phyloP scores from a whole-genome alignment of 2,329 filamentous ascomycete genomes.

The Xylariaceae sp. region DNA sequence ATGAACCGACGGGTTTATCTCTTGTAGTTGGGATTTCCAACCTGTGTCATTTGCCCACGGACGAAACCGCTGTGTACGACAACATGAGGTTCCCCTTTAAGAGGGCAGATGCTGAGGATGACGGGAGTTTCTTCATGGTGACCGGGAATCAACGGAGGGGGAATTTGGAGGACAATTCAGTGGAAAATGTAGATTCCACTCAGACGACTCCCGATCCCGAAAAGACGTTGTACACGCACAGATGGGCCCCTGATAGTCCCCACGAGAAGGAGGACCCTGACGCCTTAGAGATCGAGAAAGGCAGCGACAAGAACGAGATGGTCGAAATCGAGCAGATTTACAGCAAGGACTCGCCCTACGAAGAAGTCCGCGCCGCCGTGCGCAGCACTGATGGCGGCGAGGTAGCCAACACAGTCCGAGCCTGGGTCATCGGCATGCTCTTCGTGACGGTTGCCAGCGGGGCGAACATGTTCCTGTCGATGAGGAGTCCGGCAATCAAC shows the following conservation, averaged over 20 bases:
- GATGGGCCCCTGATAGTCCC: constrained; percentile 35
- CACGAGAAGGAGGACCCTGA: constrained; percentile 29
- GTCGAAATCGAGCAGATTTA: constrained; percentile 31
- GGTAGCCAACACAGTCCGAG: constrained; percentile 39
- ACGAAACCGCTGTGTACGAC: neutral
- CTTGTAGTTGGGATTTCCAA: neutral
- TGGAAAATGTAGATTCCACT: constrained; percentile 18
- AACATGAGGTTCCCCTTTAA: constrained; percentile 13
- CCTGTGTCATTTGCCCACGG: neutral
- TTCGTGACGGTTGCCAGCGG: constrained; percentile 41
- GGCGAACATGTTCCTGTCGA: constrained; percentile 35
- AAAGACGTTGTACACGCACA: constrained; percentile 32
- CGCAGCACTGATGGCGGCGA: constrained; percentile 41
- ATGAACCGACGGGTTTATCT: neutral
- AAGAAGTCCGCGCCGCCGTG: constrained; percentile 40
- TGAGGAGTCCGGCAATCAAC: constrained; percentile 34
- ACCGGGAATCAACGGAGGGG: constrained; percentile 10
- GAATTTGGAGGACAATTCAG: constrained; percentile 23
- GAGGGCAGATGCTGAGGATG: constrained; percentile 4
- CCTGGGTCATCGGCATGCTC: constrained; percentile 41
- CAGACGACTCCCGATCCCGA: constrained; percentile 28
- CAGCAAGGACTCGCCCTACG: constrained; percentile 36
- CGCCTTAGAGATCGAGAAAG: constrained; percentile 29
- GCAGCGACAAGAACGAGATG: constrained; percentile 32
- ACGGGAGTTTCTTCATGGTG: constrained; percentile 10